These are phyloP conservation scores for Tribonema minus DNA, from an alignment of 108 stramenopile genomes.

Conservation along the genomic window DNA sequence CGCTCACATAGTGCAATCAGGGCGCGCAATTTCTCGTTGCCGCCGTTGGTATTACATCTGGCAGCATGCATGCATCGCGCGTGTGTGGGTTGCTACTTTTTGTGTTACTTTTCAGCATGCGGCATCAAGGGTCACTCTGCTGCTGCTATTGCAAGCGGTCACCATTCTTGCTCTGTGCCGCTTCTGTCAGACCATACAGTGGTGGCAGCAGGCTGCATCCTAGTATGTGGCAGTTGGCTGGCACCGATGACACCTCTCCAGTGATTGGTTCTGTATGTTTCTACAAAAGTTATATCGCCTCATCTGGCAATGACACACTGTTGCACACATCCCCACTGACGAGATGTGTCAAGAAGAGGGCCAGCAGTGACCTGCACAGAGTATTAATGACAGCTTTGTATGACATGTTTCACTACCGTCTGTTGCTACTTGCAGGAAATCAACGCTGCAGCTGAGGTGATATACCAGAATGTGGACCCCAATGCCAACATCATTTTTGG, in stretches of 20 bases:
- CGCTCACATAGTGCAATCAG: background rate
- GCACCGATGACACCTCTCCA: background rate
- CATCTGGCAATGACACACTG: background rate
- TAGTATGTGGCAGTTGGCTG: background rate
- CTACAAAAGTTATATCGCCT: background rate
- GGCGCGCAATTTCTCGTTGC: background rate
- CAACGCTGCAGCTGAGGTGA: constrained; percentile 77
- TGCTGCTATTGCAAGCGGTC: too few species aligned
- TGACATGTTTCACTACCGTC: background rate
- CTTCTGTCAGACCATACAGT: too few species aligned
- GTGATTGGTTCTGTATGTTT: too few species aligned
- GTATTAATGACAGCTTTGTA: background rate
- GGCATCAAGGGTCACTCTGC: too few species aligned
- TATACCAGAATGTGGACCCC: constrained; percentile 83
- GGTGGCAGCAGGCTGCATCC: too few species aligned
- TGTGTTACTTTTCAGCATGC: too few species aligned
- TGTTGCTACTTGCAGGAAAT: constrained; percentile 44
- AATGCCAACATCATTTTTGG: too few species aligned
- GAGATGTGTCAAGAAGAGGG: too few species aligned
- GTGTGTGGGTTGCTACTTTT: too few species aligned
- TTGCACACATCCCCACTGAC: too few species aligned
- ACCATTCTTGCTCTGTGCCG: too few species aligned
- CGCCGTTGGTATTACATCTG: background rate
- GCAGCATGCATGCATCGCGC: too few species aligned
- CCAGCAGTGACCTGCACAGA: background rate